Evolutionary conservation across 2,329 filamentous ascomycete species (phyloP).

Genomic region (Aphanocladium album): DNA sequence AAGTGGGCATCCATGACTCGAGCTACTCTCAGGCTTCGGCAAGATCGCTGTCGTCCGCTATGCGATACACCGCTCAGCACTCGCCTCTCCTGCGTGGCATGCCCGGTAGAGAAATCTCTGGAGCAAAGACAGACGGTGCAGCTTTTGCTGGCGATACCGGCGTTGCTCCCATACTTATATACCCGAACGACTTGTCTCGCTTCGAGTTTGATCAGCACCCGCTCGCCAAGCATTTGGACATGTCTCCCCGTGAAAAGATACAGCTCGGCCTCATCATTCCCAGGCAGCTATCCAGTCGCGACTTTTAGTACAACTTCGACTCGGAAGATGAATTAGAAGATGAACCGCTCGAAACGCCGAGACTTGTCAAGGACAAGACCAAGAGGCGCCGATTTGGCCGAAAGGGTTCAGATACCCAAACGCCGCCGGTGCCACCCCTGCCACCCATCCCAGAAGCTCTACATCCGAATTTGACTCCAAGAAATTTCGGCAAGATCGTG

Average conservation of each 20-base stretch:
- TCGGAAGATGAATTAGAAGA: constrained; percentile 26
- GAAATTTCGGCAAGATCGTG: constrained; percentile 24
- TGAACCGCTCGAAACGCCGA: constrained; percentile 11
- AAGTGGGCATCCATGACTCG: neutral
- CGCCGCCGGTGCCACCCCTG: constrained; percentile 23
- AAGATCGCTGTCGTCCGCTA: constrained; percentile 6
- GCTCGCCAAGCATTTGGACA: constrained; percentile 25
- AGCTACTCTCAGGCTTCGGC: neutral
- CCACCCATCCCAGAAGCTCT: constrained; percentile 29
- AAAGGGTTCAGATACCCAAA: constrained; percentile 14
- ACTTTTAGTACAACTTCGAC: constrained; percentile 35
- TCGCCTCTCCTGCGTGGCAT: constrained; percentile 40
- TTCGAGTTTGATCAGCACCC: constrained; percentile 33
- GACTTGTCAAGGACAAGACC: constrained; percentile 12
- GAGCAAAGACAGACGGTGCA: constrained; percentile 33
- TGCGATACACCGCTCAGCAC: neutral
- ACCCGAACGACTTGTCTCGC: constrained; percentile 30
- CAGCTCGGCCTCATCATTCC: constrained; percentile 31
- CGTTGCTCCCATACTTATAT: constrained; percentile 26
- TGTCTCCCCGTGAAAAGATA: constrained; percentile 25
- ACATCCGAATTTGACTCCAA: constrained; percentile 20
- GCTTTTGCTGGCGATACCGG: constrained; percentile 28
- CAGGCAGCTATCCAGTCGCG: constrained; percentile 27
- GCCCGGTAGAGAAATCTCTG: constrained; percentile 34
- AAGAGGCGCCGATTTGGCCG: constrained; percentile 8